Base-by-base conservation (phyloP, 1,284 basidiomycete species). In the Athelia psychrophila region DNA sequence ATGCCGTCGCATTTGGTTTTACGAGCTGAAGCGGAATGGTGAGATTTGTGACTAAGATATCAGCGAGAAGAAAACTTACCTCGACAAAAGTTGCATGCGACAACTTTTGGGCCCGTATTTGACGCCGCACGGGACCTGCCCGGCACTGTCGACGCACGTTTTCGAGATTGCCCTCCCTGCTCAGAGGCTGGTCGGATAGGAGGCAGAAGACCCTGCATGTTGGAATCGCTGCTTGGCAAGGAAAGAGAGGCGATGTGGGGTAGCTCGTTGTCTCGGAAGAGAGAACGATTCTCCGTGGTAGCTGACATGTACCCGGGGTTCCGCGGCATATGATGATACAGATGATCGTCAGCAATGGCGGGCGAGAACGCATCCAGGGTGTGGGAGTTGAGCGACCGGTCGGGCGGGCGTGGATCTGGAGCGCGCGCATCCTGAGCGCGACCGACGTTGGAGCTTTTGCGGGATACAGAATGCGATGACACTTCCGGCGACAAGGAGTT, bases 1-100 rank as follows among this genome's bases (percentile, higher is more conserved):
- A 77, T 84, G 42, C 88, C 88, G 65, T 91, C 88, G 60, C 88
- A 91, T 64, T 88, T 86, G 16, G 89, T 91, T 71, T 91, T 91
- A 52, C 88, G 88, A 30, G 88, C 89, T 91, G 36, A 59, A 54
- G 48, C 44, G 5, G 49, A 55, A 52, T 56, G 49, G 30, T 25
- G 6, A 51, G 19, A 51, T 49, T 47, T 45, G 42, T 20, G 48
- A 33, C 30, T 50, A 6, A 52, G 58, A 45, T 36, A 25, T 30
- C 8, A 47, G 45, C 22, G 38, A 18, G n/a, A 30, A 13, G 16
- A n/a, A 42, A 42, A 73, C 81, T 53, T 62, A 90, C 88, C 86
- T 74, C 88, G 79, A 70, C 88, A 91, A 63, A 87, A 87, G 65
- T 91, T 90, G 69, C 88, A 91, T 9, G 88, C 88, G 27, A 91